These are phyloP conservation scores for Cystofilobasidium bisporidii DNA, from an alignment of 768 basidiomycete species.

Conservation along the genomic window DNA sequence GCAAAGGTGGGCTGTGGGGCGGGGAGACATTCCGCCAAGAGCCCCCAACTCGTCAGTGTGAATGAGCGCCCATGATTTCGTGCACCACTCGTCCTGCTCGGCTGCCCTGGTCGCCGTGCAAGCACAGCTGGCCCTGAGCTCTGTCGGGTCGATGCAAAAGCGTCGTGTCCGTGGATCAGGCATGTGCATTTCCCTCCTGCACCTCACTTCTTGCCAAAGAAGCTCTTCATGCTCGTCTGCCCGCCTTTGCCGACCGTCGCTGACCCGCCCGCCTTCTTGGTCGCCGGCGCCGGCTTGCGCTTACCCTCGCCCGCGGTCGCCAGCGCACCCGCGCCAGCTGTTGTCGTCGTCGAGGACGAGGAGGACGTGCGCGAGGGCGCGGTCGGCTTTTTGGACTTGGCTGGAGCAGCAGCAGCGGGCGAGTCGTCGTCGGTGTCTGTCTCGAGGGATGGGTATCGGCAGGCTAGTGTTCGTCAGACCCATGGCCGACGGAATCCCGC, in stretches of 20 bases:
- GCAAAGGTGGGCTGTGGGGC: too few relatives aligned
- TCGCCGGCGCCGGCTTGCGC: background rate
- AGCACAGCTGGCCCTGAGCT: too few relatives aligned
- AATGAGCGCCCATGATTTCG: too few relatives aligned
- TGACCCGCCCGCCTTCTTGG: background rate
- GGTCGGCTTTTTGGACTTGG: background rate
- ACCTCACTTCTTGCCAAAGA: background rate
- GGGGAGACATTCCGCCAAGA: too few relatives aligned
- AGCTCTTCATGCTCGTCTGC: slow-evolving; percentile 3
- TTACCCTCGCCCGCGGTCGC: background rate
- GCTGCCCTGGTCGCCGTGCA: too few relatives aligned
- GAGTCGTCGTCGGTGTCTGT: background rate
- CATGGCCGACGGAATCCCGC: too few relatives aligned
- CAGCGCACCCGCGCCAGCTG: background rate
- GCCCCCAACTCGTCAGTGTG: too few relatives aligned
- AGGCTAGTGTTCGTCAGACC: background rate
- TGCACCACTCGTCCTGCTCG: too few relatives aligned
- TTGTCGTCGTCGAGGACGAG: background rate
- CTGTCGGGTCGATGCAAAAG: too few relatives aligned
- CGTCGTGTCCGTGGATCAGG: too few relatives aligned
- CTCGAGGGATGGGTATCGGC: background rate
- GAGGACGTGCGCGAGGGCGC: background rate
- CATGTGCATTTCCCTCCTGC: too few relatives aligned
- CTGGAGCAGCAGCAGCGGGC: background rate
- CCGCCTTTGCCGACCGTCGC: background rate